Evolutionary conservation across 139 green algal species (phyloP).

Genomic region (Chlorella sp.): DNA sequence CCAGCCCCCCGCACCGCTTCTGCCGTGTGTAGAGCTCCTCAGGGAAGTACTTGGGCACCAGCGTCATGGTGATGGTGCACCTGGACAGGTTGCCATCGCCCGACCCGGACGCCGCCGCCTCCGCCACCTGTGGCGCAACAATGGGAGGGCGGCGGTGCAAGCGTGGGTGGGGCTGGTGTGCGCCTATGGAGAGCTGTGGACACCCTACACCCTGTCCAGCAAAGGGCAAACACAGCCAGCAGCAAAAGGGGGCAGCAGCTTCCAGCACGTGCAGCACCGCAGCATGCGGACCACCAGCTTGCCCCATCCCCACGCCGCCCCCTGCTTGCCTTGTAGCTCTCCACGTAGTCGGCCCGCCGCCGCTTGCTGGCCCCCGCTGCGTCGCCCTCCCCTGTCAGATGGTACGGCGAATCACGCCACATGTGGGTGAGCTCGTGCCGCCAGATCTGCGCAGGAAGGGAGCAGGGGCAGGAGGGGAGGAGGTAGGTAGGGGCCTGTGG

Average conservation of each 20-base stretch:
- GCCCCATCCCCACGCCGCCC: no score
- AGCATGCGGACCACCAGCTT: no score
- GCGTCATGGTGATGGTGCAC: conserved; percentile 15
- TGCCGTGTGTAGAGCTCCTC: conserved; percentile 33
- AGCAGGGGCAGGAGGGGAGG: no score
- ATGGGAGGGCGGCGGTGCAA: no score
- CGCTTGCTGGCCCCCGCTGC: conserved; percentile 5
- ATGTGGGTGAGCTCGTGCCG: conserved; percentile 10
- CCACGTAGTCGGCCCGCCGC: conserved; percentile 17
- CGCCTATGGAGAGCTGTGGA: no score
- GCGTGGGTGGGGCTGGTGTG: no score
- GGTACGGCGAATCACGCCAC: conserved; percentile 12
- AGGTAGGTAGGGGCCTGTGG: neutral
- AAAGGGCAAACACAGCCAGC: no score
- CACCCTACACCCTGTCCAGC: no score
- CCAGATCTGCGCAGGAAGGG: conserved; percentile 8
- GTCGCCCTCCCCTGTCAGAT: neutral
- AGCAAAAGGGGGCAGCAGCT: no score
- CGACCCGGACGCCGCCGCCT: neutral
- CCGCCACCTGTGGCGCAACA: no score
- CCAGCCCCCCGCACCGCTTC: neutral
- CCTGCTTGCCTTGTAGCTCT: neutral
- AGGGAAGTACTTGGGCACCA: conserved; percentile 28
- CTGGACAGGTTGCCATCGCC: neutral
- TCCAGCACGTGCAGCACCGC: no score